These are phyloP conservation scores for Ustilago hordei DNA, from an alignment of 1,284 basidiomycete genomes.

Conservation along the genomic window DNA sequence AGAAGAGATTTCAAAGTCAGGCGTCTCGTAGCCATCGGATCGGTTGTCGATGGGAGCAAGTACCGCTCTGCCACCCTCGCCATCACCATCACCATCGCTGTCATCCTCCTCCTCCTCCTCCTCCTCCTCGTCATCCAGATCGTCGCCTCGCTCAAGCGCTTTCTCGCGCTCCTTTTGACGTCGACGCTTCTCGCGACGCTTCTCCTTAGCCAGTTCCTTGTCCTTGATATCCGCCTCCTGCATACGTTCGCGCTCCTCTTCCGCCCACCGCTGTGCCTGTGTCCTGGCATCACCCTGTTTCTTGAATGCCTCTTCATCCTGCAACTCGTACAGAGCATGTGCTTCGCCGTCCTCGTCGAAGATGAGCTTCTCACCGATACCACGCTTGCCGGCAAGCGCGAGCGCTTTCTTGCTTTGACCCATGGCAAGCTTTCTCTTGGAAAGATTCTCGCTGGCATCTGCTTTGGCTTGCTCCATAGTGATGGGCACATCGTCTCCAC, in stretches of 20 bases:
- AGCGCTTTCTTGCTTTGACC: conserved; percentile 82
- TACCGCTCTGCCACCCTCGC: conserved; percentile 49
- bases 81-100: conserved; percentile 55
- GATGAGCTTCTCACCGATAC: conserved; percentile 83
- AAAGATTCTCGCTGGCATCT: conserved; percentile 71
- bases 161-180: conserved; percentile 88
- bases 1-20: conserved; percentile 60
- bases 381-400: conserved; percentile 83
- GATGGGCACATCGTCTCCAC: conserved; percentile 21
- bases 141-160: conserved; percentile 72
- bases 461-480: conserved; percentile 65
- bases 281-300: conserved; percentile 78
- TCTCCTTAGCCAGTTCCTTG: conserved; percentile 64
- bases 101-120: conserved; percentile 29
- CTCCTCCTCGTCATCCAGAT: conserved; percentile 62
- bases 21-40: conserved; percentile 63
- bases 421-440: conserved; percentile 78
- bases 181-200: conserved; percentile 72
- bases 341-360: conserved; percentile 76
- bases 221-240: conserved; percentile 75
- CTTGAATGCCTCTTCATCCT: conserved; percentile 80
- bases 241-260: conserved; percentile 87
- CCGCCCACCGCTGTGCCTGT: conserved; percentile 78
- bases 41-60: conserved; percentile 52
- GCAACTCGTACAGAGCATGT: conserved; percentile 76